phyloP scores from a whole-genome alignment of 306 rosid genomes.

The Gastrolobium bilobum region DNA sequence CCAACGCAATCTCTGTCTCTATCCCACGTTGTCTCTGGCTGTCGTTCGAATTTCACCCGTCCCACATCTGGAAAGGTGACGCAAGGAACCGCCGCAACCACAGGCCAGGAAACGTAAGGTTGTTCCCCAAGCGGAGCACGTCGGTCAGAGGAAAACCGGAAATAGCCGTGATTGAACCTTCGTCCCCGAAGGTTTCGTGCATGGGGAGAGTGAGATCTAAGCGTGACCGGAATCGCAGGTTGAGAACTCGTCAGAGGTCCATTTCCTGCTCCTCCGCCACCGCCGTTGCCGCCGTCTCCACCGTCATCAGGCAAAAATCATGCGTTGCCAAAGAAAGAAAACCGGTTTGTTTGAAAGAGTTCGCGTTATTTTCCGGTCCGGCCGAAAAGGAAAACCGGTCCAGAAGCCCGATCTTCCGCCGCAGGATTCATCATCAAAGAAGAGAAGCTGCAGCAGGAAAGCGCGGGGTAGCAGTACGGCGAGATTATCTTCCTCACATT shows the following conservation, averaged over 20 bases:
- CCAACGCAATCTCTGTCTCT: no score
- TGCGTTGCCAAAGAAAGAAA: slow-evolving; percentile 51
- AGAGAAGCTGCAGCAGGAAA: slow-evolving; percentile 30
- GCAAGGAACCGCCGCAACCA: slow-evolving; percentile 60
- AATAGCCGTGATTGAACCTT: slow-evolving; percentile 67
- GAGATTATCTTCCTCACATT: no score
- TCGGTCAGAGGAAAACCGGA: slow-evolving; percentile 72
- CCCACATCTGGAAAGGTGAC: no score
- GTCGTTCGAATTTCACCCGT: no score
- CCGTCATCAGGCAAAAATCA: slow-evolving; percentile 55
- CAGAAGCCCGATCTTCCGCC: slow-evolving; percentile 36
- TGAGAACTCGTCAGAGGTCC: slow-evolving; percentile 61
- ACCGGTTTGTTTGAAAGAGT: slow-evolving; percentile 71
- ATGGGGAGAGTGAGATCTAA: slow-evolving; percentile 95
- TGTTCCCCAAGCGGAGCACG: slow-evolving; percentile 77
- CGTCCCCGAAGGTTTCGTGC: slow-evolving; percentile 96
- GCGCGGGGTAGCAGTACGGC: slow-evolving; percentile 30
- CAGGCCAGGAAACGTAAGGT: slow-evolving; percentile 56
- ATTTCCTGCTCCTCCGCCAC: slow-evolving; percentile 34
- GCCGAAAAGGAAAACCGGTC: slow-evolving; percentile 52
- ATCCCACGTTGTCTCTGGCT: no score
- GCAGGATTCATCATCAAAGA: slow-evolving; percentile 46
- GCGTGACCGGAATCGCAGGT: slow-evolving; percentile 69
- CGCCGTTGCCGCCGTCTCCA: neutral
- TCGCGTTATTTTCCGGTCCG: slow-evolving; percentile 65